These are phyloP conservation scores for Celoporthe dispersa DNA, from an alignment of 2,329 filamentous ascomycete genomes.

Conservation along the genomic window DNA sequence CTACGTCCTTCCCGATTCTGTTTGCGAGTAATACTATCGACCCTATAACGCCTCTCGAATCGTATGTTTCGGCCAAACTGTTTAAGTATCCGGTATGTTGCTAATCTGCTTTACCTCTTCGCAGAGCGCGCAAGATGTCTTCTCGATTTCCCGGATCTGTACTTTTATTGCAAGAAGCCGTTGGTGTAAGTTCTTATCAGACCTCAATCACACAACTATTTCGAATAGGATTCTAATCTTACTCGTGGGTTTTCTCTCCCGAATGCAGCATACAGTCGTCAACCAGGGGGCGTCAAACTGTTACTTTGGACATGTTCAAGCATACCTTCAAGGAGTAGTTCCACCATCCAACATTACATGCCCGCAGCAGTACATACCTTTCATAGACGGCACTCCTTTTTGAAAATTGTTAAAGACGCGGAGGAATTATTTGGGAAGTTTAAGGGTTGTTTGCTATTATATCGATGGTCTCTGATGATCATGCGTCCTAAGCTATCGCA, in stretches of 20 bases:
- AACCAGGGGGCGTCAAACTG: background rate
- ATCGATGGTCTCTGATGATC: no score
- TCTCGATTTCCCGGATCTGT: background rate
- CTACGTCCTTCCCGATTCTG: background rate
- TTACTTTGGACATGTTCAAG: background rate
- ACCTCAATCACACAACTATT: background rate
- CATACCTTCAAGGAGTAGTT: background rate
- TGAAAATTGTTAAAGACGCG: no score
- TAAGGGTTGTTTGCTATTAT: no score
- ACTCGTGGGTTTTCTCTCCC: background rate
- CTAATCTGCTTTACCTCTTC: background rate
- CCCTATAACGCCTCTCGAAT: background rate
- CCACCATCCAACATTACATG: background rate
- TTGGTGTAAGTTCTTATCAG: background rate
- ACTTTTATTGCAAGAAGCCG: background rate
- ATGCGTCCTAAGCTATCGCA: no score
- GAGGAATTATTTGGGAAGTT: no score
- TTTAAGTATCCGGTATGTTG: background rate
- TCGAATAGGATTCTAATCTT: background rate
- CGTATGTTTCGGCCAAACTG: background rate
- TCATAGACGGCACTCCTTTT: background rate
- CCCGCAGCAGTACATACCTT: conserved; percentile 1
- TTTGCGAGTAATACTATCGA: background rate
- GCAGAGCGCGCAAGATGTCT: background rate
- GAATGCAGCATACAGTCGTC: background rate